Evolutionary conservation across 495 filamentous ascomycete genomes (phyloP), one percentile per base, ranked within the genome.

Genomic region (Talaromyces wortmannii): DNA sequence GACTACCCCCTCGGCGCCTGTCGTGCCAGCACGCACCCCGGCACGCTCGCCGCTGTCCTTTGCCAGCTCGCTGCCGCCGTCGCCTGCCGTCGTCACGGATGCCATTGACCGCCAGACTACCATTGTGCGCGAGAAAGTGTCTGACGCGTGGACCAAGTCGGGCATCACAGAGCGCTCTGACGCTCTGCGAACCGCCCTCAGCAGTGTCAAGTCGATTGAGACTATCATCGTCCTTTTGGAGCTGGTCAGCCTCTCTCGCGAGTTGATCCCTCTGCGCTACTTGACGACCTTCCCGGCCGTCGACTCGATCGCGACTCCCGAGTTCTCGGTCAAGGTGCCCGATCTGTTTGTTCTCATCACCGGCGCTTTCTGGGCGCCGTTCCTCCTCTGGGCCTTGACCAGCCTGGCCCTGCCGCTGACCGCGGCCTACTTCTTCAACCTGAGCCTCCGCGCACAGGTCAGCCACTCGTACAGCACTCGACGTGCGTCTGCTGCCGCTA

Each of bases 351-450:
- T 84, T 2, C 69, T 97, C n/a, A 66, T 96, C 7, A 90, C 86
- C 3, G 64, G 77, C 30, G 75, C 74, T 0, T 97, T 96, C 76
- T 98, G 94, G 94, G 81, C 77, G 0, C 87, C 91, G 0, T 82
- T 89, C 31, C 73, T 83, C 8, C 76, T 94, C 18, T 98, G 95
- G 92, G 59, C 80, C 3, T 63, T 86, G 30, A 92, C 90, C 3
- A 84, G 80, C 61, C 58, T 91, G 13, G 30, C 87, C 12, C 49
- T 92, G 57, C 94, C 94, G 4, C 61, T 84, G 52, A 53, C 86
- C 29, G 78, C 82, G 36, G 89, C 87, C 1, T 97, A 91, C 63
- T 92, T 97, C 65, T 83, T 95, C 76, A 97, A 98, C 67, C 63
- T 97, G 60, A 87, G 82, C 61, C 66, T 76, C 57, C 66, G 72